These are phyloP conservation scores for Pestalotiopsis sp. DNA, from an alignment of 2,329 filamentous ascomycete species.

Conservation along the genomic window DNA sequence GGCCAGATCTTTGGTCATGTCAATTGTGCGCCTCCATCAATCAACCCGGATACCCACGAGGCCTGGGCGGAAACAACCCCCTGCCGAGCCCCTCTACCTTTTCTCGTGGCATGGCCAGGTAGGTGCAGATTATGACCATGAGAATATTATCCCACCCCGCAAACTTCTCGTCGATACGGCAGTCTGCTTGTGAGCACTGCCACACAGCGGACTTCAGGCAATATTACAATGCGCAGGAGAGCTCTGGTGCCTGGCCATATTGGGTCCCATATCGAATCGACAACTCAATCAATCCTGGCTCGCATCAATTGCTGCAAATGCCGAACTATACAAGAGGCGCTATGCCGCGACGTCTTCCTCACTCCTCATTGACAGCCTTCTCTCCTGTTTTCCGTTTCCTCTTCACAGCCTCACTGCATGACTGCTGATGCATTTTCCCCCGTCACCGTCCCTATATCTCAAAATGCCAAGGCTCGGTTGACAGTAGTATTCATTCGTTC, in stretches of 20 bases:
- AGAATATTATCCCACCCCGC: neutral
- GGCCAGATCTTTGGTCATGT: neutral
- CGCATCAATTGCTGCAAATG: neutral
- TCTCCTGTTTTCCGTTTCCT: neutral
- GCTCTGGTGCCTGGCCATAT: neutral
- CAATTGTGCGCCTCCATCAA: neutral
- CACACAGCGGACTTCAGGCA: neutral
- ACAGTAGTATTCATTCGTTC: neutral
- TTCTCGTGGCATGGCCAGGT: no score
- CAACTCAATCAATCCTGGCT: neutral
- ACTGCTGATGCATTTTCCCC: neutral
- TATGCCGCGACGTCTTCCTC: neutral
- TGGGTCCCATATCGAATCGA: neutral
- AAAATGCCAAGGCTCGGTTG: neutral
- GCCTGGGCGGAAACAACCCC: neutral
- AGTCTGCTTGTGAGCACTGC: neutral
- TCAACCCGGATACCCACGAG: neutral
- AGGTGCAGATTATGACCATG: neutral
- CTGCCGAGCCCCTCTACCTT: neutral
- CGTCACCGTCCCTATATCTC: neutral
- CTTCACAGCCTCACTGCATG: slow-evolving; percentile 8
- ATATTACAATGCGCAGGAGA: neutral
- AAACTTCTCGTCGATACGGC: neutral
- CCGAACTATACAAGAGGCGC: neutral
- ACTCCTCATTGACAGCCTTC: neutral